phyloP scores from a whole-genome alignment of 257 asterid species.

The Lavandula angustifolia region DNA sequence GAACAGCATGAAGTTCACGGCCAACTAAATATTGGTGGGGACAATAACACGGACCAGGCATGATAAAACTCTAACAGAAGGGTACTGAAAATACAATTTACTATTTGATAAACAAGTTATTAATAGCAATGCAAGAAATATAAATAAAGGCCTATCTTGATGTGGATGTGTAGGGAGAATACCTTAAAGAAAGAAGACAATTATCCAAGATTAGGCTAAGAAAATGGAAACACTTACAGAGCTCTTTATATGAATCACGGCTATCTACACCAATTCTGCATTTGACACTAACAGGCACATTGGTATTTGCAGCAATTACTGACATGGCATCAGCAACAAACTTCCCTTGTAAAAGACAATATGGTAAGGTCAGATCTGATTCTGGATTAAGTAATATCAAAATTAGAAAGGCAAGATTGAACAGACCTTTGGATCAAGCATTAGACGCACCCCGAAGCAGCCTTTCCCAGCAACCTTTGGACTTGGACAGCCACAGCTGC shows the following conservation, averaged over 20 bases:
- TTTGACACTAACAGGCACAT: conserved; percentile 93
- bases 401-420: conserved; percentile 22
- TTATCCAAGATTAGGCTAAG: background rate
- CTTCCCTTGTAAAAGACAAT: conserved; percentile 69
- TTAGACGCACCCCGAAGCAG: conserved; percentile 88
- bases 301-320: conserved; percentile 80
- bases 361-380: conserved; percentile 43
- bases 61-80: conserved; percentile 15
- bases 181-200: background rate
- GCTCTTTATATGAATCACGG: conserved; percentile 85
- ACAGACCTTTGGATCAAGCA: conserved; percentile 97
- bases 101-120: background rate
- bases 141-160: conserved; percentile 9
- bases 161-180: conserved; percentile 14
- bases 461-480: conserved; percentile 98
- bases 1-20: background rate
- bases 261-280: conserved; percentile 95
- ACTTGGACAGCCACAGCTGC: conserved; percentile 98
- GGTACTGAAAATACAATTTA: conserved; percentile 4
- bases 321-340: conserved; percentile 97
- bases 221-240: conserved; percentile 63
- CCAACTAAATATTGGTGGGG: conserved; percentile 4
- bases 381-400: conserved; percentile 21
- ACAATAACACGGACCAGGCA: conserved; percentile 1
- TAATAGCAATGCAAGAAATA: conserved; percentile 9